These are phyloP conservation scores for Verticillium alfalfae DNA, from an alignment of 2,329 filamentous ascomycete species.

Conservation along the genomic window DNA sequence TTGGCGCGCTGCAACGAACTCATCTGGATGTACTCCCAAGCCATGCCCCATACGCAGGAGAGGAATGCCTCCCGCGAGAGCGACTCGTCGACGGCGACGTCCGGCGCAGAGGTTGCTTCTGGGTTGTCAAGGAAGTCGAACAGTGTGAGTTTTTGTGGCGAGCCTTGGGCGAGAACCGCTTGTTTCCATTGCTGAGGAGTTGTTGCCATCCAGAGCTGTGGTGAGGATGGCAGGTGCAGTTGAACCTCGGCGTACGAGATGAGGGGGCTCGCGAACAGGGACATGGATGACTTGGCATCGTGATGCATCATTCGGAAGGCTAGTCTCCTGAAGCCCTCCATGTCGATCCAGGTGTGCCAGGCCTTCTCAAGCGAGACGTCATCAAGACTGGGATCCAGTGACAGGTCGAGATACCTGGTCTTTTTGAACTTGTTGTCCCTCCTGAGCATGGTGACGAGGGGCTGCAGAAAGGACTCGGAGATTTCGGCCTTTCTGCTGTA, in stretches of 20 bases:
- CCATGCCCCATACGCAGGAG: conserved; percentile 18
- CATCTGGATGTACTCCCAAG: conserved; percentile 23
- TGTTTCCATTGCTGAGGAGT: conserved; percentile 19
- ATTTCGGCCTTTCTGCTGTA: conserved; percentile 30
- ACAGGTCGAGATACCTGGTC: conserved; percentile 12
- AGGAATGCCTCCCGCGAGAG: conserved; percentile 12
- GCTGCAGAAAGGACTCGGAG: conserved; percentile 29
- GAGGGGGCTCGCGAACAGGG: conserved; percentile 19
- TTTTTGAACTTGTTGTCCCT: conserved; percentile 23
- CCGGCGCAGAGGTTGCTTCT: background rate
- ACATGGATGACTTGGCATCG: conserved; percentile 21
- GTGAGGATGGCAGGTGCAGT: conserved; percentile 15
- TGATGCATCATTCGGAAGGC: conserved; percentile 20
- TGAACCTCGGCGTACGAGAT: conserved; percentile 24
- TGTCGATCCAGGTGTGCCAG: conserved; percentile 21
- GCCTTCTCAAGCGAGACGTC: conserved; percentile 7
- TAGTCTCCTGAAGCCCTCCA: conserved; percentile 23
- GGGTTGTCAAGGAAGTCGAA: conserved; percentile 15
- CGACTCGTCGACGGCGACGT: conserved; percentile 2
- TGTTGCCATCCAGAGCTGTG: conserved; percentile 17
- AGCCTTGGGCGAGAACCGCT: background rate
- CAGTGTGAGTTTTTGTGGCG: conserved; percentile 2
- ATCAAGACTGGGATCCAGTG: background rate
- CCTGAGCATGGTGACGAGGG: conserved; percentile 28
- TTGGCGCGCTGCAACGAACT: conserved; percentile 15